Conservation (phyloP, 2,329 filamentous ascomycete genomes). For the Ophiognomonia clavigignenti-juglandacearum region DNA sequence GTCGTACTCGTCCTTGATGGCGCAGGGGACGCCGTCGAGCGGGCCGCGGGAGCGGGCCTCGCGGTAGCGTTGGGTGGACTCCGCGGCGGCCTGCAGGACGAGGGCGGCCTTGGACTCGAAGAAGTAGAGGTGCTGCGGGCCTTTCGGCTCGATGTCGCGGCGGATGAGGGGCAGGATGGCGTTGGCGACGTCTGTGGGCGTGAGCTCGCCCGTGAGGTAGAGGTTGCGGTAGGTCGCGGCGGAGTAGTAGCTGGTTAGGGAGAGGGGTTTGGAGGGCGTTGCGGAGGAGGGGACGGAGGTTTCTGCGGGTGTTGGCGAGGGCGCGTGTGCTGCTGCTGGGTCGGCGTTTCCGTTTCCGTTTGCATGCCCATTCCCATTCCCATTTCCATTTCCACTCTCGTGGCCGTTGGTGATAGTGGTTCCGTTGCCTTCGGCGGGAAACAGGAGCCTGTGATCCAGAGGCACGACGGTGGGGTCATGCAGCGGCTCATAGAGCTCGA, state of each 20-base stretch:
- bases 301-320: slow-evolving; percentile 3
- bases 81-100: slow-evolving; percentile 37
- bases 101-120: slow-evolving; percentile 37
- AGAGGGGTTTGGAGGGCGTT: slow-evolving; percentile 26
- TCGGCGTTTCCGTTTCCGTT: slow-evolving; percentile 33
- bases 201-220: slow-evolving; percentile 40
- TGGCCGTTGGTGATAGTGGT: slow-evolving; percentile 45
- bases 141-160: slow-evolving; percentile 30
- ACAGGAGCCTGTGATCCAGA: slow-evolving; percentile 33
- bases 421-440: slow-evolving; percentile 40
- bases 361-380: slow-evolving; percentile 43
- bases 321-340: background rate
- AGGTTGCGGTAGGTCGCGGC: slow-evolving; percentile 40
- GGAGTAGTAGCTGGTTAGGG: slow-evolving; percentile 36
- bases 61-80: slow-evolving; percentile 41
- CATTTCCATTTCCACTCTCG: slow-evolving; percentile 43
- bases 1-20: slow-evolving; percentile 73
- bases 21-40: slow-evolving; percentile 69
- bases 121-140: slow-evolving; percentile 38
- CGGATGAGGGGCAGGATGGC: slow-evolving; percentile 42
- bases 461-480: slow-evolving; percentile 44
- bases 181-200: slow-evolving; percentile 39
- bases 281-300: background rate
- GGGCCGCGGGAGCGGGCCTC: slow-evolving; percentile 54
- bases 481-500: slow-evolving; percentile 46